These are phyloP conservation scores for Eucalyptus sideroxylon DNA, from an alignment of 345 rosid species.

Conservation along the genomic window DNA sequence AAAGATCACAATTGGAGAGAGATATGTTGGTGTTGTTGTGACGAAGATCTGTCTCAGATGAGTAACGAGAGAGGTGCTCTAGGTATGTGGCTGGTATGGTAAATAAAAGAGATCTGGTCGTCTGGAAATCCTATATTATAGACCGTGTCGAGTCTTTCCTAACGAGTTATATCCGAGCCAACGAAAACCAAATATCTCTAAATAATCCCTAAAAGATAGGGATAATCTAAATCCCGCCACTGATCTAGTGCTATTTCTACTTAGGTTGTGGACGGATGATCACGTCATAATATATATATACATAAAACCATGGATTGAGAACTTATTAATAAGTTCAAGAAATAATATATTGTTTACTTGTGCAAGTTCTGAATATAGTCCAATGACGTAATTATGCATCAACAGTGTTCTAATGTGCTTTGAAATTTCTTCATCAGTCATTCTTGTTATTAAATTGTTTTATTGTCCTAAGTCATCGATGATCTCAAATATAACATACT, in stretches of 20 bases:
- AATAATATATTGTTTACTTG: not conserved
- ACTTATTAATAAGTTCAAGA: not conserved
- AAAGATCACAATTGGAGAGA: not conserved
- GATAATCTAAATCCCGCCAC: not conserved
- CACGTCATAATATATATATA: not conserved
- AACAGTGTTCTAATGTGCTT: not conserved
- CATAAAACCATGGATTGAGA: not conserved
- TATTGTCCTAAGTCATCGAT: not conserved
- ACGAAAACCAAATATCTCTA: not conserved
- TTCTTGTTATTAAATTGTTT: not conserved
- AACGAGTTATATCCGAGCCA: too few species aligned
- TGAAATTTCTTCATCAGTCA: not conserved
- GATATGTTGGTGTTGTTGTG: not conserved
- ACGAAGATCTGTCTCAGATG: not conserved
- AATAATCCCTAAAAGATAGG: not conserved
- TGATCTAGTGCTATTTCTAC: accelerated
- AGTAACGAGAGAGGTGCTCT: not conserved
- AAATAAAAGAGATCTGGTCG: not conserved
- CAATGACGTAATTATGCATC: not conserved
- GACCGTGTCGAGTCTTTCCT: too few species aligned
- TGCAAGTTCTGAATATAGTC: not conserved
- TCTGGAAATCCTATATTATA: not conserved
- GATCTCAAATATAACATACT: not conserved
- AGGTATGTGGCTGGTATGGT: not conserved
- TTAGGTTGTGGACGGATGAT: not conserved